Percentiles rank a stretch among this genome's conserved stretches.
These are phyloP conservation scores for Saksenaea oblongispora DNA, from an alignment of 371 early-diverging fungal genomes.

Conservation along the genomic window DNA sequence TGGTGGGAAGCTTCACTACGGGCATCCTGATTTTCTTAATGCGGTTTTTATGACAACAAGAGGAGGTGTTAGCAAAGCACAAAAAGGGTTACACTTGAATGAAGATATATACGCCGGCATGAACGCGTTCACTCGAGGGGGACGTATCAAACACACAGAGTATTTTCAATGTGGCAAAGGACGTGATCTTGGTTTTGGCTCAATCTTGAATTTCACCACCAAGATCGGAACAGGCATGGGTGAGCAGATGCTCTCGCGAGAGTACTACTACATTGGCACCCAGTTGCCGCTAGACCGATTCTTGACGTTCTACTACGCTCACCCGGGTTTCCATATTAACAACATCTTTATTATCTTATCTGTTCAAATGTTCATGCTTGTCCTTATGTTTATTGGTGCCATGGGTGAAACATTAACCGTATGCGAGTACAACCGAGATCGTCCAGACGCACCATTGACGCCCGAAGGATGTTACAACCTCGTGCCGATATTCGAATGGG, in stretches of 20 bases:
- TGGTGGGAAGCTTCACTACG: constrained; percentile 86
- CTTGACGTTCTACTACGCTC: constrained; percentile 88
- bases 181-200: constrained; percentile 89
- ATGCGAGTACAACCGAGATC: constrained; percentile 57
- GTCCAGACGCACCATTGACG: constrained; percentile 44
- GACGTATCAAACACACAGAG: constrained; percentile 89
- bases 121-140: constrained; percentile 85
- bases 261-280: constrained; percentile 88
- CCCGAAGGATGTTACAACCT: constrained; percentile 74
- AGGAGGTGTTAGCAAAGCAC: constrained; percentile 89
- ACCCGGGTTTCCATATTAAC: constrained; percentile 91
- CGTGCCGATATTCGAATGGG: constrained; percentile 80
- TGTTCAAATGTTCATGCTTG: constrained; percentile 83
- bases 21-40: constrained; percentile 92
- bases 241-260: constrained; percentile 90
- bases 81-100: constrained; percentile 89
- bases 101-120: constrained; percentile 95
- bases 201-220: constrained; percentile 86
- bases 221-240: constrained; percentile 95
- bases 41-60: constrained; percentile 88
- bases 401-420: constrained; percentile 64
- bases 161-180: constrained; percentile 94
- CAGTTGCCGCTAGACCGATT: constrained; percentile 84
- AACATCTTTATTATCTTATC: constrained; percentile 89
- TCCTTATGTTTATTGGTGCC: constrained; percentile 73